Evolutionary conservation across 352 stramenopile genomes (phyloP).

Genomic region (Pythium sp.): DNA sequence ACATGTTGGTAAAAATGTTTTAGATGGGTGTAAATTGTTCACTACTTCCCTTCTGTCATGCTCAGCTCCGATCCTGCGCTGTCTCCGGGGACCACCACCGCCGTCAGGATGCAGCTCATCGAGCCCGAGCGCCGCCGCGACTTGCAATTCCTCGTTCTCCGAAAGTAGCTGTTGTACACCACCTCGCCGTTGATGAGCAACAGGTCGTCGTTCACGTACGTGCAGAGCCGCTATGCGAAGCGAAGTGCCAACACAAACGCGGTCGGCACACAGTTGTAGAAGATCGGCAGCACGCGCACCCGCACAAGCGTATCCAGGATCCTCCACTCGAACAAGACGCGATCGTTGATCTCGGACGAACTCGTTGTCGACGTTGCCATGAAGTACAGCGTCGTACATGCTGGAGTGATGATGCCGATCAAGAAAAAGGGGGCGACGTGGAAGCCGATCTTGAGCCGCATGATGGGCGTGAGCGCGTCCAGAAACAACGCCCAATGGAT

Average conservation of each 20-base stretch:
- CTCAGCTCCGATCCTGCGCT: not conserved
- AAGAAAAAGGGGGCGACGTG: not conserved
- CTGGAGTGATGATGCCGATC: not conserved
- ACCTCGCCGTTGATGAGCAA: conserved; percentile 3
- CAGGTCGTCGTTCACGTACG: conserved; percentile 2
- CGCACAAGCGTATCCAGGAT: not conserved
- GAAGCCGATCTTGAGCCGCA: conserved; percentile 7
- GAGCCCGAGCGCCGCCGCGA: not conserved
- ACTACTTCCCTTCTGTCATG: not conserved
- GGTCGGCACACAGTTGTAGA: conserved; percentile 20
- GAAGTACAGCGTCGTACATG: not conserved
- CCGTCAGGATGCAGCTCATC: not conserved
- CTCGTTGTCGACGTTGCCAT: not conserved
- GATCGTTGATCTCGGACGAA: not conserved
- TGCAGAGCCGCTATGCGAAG: conserved; percentile 15
- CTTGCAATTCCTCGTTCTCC: not conserved
- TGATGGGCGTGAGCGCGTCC: conserved; percentile 11
- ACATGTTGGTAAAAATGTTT: no score
- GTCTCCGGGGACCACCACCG: not conserved
- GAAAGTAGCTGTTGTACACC: conserved; percentile 10
- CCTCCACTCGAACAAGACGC: not conserved
- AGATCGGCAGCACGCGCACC: conserved; percentile 8
- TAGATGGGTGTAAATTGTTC: not conserved
- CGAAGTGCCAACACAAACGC: conserved; percentile 6
- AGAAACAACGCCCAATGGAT: conserved; percentile 17